These are phyloP conservation scores for Botrytis elliptica DNA, from an alignment of 2,329 filamentous ascomycete genomes.

Conservation along the genomic window DNA sequence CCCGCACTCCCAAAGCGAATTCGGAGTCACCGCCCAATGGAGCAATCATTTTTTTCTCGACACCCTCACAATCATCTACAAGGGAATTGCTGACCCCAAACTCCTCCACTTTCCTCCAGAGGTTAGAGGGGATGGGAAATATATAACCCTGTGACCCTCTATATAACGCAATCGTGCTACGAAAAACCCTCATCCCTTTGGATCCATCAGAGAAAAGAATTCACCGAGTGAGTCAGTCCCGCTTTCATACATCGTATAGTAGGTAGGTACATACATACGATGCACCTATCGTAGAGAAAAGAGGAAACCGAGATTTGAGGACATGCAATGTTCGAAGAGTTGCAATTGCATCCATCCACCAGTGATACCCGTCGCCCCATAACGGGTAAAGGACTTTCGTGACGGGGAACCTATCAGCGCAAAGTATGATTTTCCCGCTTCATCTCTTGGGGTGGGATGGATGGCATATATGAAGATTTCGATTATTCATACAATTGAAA, in stretches of 20 bases:
- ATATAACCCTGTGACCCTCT: slow-evolving; percentile 3
- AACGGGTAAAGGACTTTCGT: slow-evolving; percentile 5
- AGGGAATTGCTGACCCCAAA: neutral
- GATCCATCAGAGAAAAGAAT: neutral
- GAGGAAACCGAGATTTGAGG: neutral
- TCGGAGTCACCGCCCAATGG: neutral
- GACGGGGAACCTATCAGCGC: slow-evolving; percentile 6
- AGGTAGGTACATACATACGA: neutral
- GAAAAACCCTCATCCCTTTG: neutral
- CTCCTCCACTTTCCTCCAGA: slow-evolving; percentile 1
- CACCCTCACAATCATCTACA: neutral
- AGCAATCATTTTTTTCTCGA: neutral
- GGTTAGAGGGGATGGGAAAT: neutral
- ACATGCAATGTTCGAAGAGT: neutral
- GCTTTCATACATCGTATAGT: neutral
- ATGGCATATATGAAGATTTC: neutral
- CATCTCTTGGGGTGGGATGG: neutral
- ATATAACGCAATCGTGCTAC: neutral
- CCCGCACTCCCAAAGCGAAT: neutral
- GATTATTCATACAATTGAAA: neutral
- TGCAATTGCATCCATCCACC: neutral
- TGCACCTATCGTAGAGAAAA: neutral
- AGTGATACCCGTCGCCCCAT: neutral
- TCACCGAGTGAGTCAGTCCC: slow-evolving; percentile 10
- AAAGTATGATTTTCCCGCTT: neutral